Conservation (phyloP, 805 yeast species). For the Candida boidinii region DNA sequence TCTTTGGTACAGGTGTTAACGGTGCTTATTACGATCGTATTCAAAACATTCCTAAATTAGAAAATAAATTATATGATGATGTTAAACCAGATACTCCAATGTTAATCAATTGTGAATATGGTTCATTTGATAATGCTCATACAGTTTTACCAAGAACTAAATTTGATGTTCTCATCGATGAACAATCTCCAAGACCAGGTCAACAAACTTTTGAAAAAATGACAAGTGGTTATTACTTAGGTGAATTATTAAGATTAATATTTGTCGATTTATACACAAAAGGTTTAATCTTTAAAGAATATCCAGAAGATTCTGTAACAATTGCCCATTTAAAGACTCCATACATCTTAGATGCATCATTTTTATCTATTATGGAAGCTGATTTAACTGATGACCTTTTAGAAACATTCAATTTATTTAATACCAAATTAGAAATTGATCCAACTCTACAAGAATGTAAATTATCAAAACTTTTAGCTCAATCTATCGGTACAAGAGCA, state of each 20-base stretch:
- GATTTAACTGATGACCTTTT: conserved; percentile 83
- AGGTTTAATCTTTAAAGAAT: conserved; percentile 60
- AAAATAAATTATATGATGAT: conserved; percentile 63
- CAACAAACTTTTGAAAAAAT: conserved; percentile 97
- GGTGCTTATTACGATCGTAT: conserved; percentile 91
- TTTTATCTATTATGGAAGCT: conserved; percentile 79
- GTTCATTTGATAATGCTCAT: conserved; percentile 95
- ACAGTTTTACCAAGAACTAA: conserved; percentile 80
- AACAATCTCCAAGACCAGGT: conserved; percentile 91
- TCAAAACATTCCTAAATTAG: conserved; percentile 72
- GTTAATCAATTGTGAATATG: conserved; percentile 99
- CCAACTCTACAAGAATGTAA: conserved; percentile 79
- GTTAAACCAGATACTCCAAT: conserved; percentile 61
- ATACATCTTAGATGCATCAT: conserved; percentile 81
- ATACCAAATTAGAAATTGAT: conserved; percentile 45
- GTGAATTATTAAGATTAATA: conserved; percentile 81
- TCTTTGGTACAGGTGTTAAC: conserved; percentile 97
- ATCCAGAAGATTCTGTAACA: conserved; percentile 38
- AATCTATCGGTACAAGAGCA: conserved; percentile 86
- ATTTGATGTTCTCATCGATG: conserved; percentile 76
- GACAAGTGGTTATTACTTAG: conserved; percentile 96
- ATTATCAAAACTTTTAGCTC: conserved; percentile 74
- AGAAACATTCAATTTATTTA: conserved; percentile 65
- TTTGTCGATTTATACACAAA: conserved; percentile 64
- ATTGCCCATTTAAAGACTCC: conserved; percentile 52